Conservation (phyloP, 306 rosid species). For the Vicia faba region DNA sequence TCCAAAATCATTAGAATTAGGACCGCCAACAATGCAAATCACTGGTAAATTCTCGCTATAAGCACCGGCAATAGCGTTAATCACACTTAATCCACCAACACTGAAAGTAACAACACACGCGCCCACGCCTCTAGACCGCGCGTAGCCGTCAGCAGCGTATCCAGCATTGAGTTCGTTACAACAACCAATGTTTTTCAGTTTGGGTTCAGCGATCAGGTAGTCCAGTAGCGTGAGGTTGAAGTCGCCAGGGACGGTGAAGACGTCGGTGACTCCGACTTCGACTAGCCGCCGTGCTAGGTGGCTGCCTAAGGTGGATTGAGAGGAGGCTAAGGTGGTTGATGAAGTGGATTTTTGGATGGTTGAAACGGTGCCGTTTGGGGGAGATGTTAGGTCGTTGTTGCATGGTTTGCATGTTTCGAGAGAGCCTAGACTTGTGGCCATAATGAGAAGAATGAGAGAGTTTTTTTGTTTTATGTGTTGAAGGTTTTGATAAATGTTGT, state of each 20-base stretch:
- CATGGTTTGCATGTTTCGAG: conserved; percentile 33
- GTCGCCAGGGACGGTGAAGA: conserved; percentile 62
- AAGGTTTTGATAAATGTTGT: too few relatives aligned
- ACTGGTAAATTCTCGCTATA: conserved; percentile 60
- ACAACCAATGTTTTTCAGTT: conserved; percentile 48
- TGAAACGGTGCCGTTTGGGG: too few relatives aligned
- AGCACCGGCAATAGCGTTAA: conserved; percentile 58
- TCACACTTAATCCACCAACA: conserved; percentile 55
- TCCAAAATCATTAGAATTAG: conserved; percentile 56
- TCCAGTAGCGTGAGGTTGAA: conserved; percentile 62
- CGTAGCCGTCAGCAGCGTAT: conserved; percentile 65
- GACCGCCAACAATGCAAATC: conserved; percentile 59
- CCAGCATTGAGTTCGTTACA: conserved; percentile 70
- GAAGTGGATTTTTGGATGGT: too few relatives aligned
- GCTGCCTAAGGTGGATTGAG: conserved; percentile 51
- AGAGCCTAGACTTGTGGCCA: conserved; percentile 51
- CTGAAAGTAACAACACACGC: conserved; percentile 61
- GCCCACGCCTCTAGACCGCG: conserved; percentile 55
- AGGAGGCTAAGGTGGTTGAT: not conserved
- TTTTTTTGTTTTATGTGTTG: too few relatives aligned
- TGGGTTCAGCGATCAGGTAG: conserved; percentile 54
- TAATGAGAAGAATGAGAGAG: not conserved
- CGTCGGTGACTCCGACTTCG: conserved; percentile 56
- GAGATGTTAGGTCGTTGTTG: too few relatives aligned
- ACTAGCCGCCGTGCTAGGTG: conserved; percentile 55